These are phyloP conservation scores for Leptographium lundbergii DNA, from an alignment of 2,329 filamentous ascomycete genomes.

Conservation along the genomic window DNA sequence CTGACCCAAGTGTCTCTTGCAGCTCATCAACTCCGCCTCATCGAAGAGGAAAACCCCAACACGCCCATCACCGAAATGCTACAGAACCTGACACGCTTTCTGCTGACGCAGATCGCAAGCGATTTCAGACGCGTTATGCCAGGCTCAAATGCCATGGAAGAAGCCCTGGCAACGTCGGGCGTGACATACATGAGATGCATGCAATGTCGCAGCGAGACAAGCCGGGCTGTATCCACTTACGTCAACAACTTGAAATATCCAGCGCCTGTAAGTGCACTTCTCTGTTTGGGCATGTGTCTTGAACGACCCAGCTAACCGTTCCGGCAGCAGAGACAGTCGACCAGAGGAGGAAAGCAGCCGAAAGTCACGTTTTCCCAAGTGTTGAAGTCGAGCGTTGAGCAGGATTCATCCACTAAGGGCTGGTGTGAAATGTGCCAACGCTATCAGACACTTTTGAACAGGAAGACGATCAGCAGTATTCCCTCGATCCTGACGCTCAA, in stretches of 20 bases:
- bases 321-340: conserved; percentile 1
- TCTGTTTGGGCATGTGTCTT: no score
- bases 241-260: conserved; percentile 84
- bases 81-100: conserved; percentile 73
- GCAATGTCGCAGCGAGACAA: conserved; percentile 77
- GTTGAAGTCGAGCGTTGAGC: conserved; percentile 83
- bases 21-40: conserved; percentile 62
- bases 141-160: conserved; percentile 54
- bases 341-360: conserved; percentile 35
- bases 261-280: conserved; percentile 24
- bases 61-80: conserved; percentile 69
- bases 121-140: conserved; percentile 61
- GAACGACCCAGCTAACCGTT: no score
- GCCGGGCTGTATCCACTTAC: conserved; percentile 63
- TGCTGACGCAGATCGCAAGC: conserved; percentile 66
- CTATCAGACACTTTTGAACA: conserved; percentile 77
- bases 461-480: conserved; percentile 71
- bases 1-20: neutral
- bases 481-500: conserved; percentile 85
- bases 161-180: conserved; percentile 57
- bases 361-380: conserved; percentile 73
- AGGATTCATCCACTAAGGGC: conserved; percentile 76
- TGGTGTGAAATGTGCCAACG: conserved; percentile 88
- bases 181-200: conserved; percentile 69
- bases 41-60: conserved; percentile 71